Evolutionary conservation across 768 basidiomycete species (phyloP).

Genomic region (Gloeopeniophorella convolvens): DNA sequence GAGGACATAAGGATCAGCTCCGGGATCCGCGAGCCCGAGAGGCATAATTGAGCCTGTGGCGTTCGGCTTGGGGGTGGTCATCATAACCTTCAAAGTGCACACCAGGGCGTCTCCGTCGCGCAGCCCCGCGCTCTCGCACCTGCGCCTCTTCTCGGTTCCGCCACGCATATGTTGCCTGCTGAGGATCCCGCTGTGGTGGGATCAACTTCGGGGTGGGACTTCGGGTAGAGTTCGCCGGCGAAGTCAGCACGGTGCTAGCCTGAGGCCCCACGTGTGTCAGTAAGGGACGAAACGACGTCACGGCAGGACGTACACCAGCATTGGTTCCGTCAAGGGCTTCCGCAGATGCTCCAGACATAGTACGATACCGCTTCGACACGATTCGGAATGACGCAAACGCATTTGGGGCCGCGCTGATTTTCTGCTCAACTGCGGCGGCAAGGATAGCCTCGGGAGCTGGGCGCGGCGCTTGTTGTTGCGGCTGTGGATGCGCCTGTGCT

Average conservation of each 20-base stretch:
- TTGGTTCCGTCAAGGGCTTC: conserved; percentile 71
- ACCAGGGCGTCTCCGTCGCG: conserved; percentile 28
- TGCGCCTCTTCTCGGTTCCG: conserved; percentile 56
- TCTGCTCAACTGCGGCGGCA: conserved; percentile 3
- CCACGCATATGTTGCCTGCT: conserved; percentile 64
- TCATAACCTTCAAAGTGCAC: conserved; percentile 30
- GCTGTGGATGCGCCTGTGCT: no score
- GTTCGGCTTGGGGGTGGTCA: conserved; percentile 23
- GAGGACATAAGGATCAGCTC: background rate
- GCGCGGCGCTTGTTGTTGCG: background rate
- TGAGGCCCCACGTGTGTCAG: conserved; percentile 23
- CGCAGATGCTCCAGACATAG: conserved; percentile 66
- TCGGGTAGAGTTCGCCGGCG: conserved; percentile 64
- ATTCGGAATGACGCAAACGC: conserved; percentile 61
- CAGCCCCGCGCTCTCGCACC: conserved; percentile 31
- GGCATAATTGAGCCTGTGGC: conserved; percentile 13
- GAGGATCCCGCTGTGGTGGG: conserved; percentile 59
- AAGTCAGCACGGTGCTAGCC: conserved; percentile 69
- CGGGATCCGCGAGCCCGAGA: conserved; percentile 11
- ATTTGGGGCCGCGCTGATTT: conserved; percentile 36
- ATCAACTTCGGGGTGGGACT: conserved; percentile 51
- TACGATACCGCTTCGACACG: conserved; percentile 53
- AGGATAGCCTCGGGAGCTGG: background rate
- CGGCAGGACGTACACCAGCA: conserved; percentile 45
- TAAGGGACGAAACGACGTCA: conserved; percentile 8